Evolutionary conservation across 768 basidiomycete genomes (phyloP), one percentile per base, ranked within the genome.

Genomic region (Kockovaella imperatae): DNA sequence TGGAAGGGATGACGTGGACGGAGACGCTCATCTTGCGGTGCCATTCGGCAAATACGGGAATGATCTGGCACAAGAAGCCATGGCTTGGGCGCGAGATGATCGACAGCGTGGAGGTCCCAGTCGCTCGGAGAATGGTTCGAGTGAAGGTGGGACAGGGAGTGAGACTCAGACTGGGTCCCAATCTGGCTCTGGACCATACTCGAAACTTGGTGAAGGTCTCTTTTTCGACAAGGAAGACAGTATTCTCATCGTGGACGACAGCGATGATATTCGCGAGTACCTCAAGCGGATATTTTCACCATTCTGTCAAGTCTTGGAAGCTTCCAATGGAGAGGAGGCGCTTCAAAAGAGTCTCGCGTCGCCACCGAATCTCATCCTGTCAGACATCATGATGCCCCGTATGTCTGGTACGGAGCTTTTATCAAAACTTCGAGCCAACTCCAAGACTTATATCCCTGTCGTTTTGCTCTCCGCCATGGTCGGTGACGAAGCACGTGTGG

Each of bases 351-450:
- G n/a, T n/a, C n/a, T n/a, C n/a, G n/a, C n/a, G n/a, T n/a, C n/a
- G n/a, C 53, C 45, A 3, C 73, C 74, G 0, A 52, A 67, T 29
- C 44, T 74, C n/a, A 69, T 74, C 36, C 41, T 74, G 8, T 60
- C 66, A 4, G 74, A 75, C 49, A 57, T 72, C 23, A 69, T 70
- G 59, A 72, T 73, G 69, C 72, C 72, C 10, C 55, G 59, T 26
- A 53, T 64, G 53, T 53, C 35, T 28, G 68, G 73, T 42, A 38
- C 57, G 47, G 55, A 60, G 15, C 24, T 69, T 4, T 47, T 67
- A 15, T 41, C 34, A 7, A 57, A 54, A 17, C 52, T 74, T 14
- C 53, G 67, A 28, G 56, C 65, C 32, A 40, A 61, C 14, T 42
- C 45, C 0, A 34, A 53, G 13, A 62, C 64, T 11, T 50, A 49